Conservation (phyloP, 2,329 filamentous ascomycete species). For the Lasiodiplodia citricola region DNA sequence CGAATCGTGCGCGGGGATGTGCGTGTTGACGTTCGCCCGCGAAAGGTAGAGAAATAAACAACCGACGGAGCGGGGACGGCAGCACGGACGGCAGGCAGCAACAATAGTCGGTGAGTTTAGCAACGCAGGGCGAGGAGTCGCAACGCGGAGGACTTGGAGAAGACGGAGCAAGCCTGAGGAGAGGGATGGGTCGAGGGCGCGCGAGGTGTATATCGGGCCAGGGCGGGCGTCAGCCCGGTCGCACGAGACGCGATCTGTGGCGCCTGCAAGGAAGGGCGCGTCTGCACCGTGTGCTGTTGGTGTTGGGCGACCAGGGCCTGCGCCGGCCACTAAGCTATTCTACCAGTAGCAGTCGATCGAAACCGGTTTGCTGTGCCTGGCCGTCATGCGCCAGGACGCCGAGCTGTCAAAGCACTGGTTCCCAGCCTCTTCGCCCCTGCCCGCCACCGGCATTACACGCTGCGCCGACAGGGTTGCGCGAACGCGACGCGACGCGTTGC, state of each 20-base stretch:
- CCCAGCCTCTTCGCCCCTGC: constrained; percentile 4
- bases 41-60: constrained; percentile 19
- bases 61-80: constrained; percentile 4
- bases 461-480: constrained; percentile 8
- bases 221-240: constrained; percentile 8
- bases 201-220: constrained; percentile 19
- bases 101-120: not conserved
- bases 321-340: constrained; percentile 6
- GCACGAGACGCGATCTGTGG: constrained; percentile 19
- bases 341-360: not conserved
- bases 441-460: constrained; percentile 6
- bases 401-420: not conserved
- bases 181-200: constrained; percentile 15
- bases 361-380: not conserved
- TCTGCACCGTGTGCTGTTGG: constrained; percentile 22
- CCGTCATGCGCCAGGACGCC: not conserved
- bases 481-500: constrained; percentile 13
- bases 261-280: constrained; percentile 21
- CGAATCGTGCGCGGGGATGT: constrained; percentile 11
- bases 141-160: constrained; percentile 16
- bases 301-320: constrained; percentile 10
- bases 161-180: constrained; percentile 12
- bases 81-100: not conserved
- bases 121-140: constrained; percentile 13
- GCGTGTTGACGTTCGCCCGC: constrained; percentile 21